Base-by-base conservation (phyloP, 116 monocot species). In the Papilionanthe hybrid region DNA sequence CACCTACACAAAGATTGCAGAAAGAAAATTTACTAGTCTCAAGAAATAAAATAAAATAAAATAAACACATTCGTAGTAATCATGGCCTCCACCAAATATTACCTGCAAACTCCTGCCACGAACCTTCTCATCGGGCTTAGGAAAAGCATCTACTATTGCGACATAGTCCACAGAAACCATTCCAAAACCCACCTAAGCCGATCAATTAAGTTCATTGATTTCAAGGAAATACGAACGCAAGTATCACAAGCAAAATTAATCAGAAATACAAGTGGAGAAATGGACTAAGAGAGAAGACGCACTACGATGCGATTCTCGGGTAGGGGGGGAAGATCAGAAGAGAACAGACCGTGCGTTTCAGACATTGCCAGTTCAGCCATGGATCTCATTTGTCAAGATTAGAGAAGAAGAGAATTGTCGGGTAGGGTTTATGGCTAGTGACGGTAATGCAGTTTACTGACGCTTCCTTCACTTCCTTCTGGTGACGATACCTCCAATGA, bases 121-220 rank as follows among this genome's bases (percentile, higher is more conserved):
- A 63, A 63, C 63, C 63, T 63, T 63, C 63, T 63, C 63, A 63
- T 63, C 63, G 25, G 63, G 63, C 23, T 63, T 63, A 63, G 63
- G 63, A 63, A 63, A 63, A 63, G 63, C 63, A 23, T 63, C 63
- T 5, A 63, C 63, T 22, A 63, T 63, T 63, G 63, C 63, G 22
- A 63, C 63, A 63, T 63, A 63, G 25, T 63, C 63, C 63, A 63
- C 63, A 25, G 63, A 63, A 63, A 63, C 63, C 63, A 63, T 63
- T 63, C 63, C 63, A 25, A 23, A 63, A 22, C 63, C 63, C 63
- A 63, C 63, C 63, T 63, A 63, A 22, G 7, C 63, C 58, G 5
- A 58, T 13, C 53, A 9, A 63, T 8, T 5, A 5, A 22, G 6
- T 10, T 63, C 4, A 6, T 23, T 63, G 23, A 63, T 23, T 22